Evolutionary conservation across 192 early-diverging fungal species (phyloP).

Genomic region (Powellomyces hirtus): DNA sequence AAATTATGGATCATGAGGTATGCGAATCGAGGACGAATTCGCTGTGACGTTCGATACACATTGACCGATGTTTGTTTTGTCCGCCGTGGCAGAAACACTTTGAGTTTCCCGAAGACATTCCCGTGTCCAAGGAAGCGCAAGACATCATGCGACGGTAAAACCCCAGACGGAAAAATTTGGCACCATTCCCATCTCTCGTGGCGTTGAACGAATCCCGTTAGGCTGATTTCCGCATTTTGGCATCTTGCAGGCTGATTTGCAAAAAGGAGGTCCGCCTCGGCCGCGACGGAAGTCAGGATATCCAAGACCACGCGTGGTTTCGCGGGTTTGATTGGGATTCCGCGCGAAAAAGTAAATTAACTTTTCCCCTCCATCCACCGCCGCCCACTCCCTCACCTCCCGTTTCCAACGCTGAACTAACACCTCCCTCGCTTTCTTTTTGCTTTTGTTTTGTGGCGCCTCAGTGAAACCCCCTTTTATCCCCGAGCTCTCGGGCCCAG

Average conservation of each 20-base stretch:
- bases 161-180: too few relatives aligned
- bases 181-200: too few relatives aligned
- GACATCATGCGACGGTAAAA: conserved; percentile 66
- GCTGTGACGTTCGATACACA: too few relatives aligned
- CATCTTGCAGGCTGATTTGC: conserved; percentile 60
- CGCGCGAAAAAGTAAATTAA: conserved; percentile 32
- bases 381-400: too few relatives aligned
- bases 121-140: conserved; percentile 59
- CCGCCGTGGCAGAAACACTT: conserved; percentile 67
- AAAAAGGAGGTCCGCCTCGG: conserved; percentile 73
- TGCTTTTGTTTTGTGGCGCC: too few relatives aligned
- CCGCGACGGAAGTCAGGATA: conserved; percentile 33
- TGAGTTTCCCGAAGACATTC: conserved; percentile 60
- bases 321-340: conserved; percentile 45
- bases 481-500: conserved; percentile 78
- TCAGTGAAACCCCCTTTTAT: conserved; percentile 76
- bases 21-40: too few relatives aligned
- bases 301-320: conserved; percentile 53
- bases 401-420: too few relatives aligned
- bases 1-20: conserved; percentile 81
- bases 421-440: too few relatives aligned
- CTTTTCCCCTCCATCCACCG: too few relatives aligned
- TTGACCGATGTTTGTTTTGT: too few relatives aligned
- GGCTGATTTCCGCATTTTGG: background rate
- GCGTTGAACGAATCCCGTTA: background rate